Evolutionary conservation across 2,329 filamentous ascomycete species (phyloP).

Genomic region (Phialophora expanda): DNA sequence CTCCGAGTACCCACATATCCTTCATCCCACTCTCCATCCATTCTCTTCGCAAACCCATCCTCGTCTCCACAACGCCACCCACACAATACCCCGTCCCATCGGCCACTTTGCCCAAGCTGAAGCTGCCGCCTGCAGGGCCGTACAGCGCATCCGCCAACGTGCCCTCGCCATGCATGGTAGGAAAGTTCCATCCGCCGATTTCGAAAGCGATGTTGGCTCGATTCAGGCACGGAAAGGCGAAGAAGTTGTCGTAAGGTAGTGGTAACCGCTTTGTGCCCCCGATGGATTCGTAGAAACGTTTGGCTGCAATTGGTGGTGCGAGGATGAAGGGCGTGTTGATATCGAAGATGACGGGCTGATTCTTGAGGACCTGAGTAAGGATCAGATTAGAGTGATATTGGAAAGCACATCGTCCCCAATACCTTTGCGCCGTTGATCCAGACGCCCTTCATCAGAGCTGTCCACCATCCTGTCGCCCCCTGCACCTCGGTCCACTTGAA

Average conservation of each 20-base stretch:
- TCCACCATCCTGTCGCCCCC: slow-evolving; percentile 45
- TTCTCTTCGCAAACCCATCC: slow-evolving; percentile 21
- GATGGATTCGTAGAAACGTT: slow-evolving; percentile 35
- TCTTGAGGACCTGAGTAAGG: slow-evolving; percentile 38
- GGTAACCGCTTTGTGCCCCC: slow-evolving; percentile 29
- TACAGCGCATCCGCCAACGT: slow-evolving; percentile 27
- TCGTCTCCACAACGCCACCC: slow-evolving; percentile 23
- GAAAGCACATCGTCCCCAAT: neutral
- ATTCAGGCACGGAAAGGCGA: slow-evolving; percentile 38
- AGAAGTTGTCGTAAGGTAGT: slow-evolving; percentile 32
- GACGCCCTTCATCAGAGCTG: slow-evolving; percentile 43
- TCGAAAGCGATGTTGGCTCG: slow-evolving; percentile 32
- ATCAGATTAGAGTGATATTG: neutral
- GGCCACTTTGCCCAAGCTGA: slow-evolving; percentile 36
- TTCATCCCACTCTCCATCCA: slow-evolving; percentile 31
- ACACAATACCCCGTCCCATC: slow-evolving; percentile 29
- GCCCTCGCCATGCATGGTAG: slow-evolving; percentile 23
- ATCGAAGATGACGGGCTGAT: slow-evolving; percentile 44
- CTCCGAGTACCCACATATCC: slow-evolving; percentile 38
- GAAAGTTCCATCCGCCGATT: slow-evolving; percentile 36
- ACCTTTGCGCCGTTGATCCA: slow-evolving; percentile 43
- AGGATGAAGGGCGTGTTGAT: slow-evolving; percentile 38
- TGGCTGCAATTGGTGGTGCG: slow-evolving; percentile 30
- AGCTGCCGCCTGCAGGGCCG: slow-evolving; percentile 34
- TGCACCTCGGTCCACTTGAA: slow-evolving; percentile 44